Evolutionary conservation across 148 eudicot genomes (phyloP), one percentile per base, ranked within the genome.

Genomic region (Cornus kousa): DNA sequence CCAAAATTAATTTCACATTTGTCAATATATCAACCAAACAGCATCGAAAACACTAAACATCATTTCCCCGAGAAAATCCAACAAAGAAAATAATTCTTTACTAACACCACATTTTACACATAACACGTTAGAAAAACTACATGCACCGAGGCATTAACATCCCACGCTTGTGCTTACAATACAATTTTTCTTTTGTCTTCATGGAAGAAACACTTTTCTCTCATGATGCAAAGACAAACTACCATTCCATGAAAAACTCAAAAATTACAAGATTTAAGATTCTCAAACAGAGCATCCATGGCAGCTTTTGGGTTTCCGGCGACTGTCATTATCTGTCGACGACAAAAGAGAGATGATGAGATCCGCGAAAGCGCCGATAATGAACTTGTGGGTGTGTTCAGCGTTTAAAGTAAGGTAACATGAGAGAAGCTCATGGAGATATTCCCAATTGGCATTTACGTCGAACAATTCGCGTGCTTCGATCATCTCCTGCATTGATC

Each of bases 401-500:
- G 97, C 92, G 76, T 92, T 92, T 16, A 92, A 24, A 24, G 82
- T 80, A 5, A 92, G 85, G 74, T 90, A 92, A 67, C 94, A 88
- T 40, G 84, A 32, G 32, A 92, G 84, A 46, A 93, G 93, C 68
- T 93, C 91, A 57, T 86, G 89, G 40, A 93, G 74, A 32, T 82
- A 88, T 35, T 91, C 94, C 85, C 87, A 89, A 75, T 88, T 85
- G 7, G 67, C 87, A 53, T 20, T 75, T 1, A 74, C 80, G 59
- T 82, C 84, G 17, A 33, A 40, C 6, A 81, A 9, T 40, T 85
- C 82, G 5, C 89, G 87, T 0, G 93, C 90, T 50, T 89, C 92
- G 64, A 93, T 81, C 94, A 93, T 93, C 59, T 93, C 94, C 73
- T 87, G 87, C 93, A 91, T 93, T 9, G 97, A 91, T 64, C 68